Base-by-base conservation (phyloP, 2,329 filamentous ascomycete species). In the Fusarium oxysporum region DNA sequence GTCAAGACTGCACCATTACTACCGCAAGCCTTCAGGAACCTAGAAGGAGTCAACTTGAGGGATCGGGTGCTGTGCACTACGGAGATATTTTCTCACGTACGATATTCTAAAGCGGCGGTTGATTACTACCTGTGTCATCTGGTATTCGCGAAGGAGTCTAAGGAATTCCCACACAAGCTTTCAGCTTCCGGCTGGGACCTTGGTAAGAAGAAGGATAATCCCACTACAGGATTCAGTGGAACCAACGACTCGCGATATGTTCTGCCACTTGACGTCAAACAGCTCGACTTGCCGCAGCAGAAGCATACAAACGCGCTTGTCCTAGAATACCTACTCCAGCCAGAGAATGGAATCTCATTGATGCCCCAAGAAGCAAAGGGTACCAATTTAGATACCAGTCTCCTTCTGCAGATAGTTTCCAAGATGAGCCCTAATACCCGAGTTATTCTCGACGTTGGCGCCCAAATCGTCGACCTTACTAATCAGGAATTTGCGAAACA, bases 121-220 rank as follows among this genome's bases (percentile, higher is more conserved):
- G 88, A 95, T 69, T 94, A 90, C 71, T 95, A 88, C 74, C 78
- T 95, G 0, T 78, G 81, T 0, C 78, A 84, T 9, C 76, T 91
- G 1, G 86, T 92, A 0, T 93, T 93, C 69, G 85, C 90, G 0
- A 89, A 85, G 37, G 87, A 91, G 28, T 86, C 89, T 68, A 90
- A 86, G 28, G 88, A 92, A 65, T 94, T 92, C 53, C 86, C 87
- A 0, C 62, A 84, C 13, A 93, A 93, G 67, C 80, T 94, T 0
- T 90, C 88, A 0, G 85, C 89, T 0, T 93, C 91, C 0, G 91
- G 90, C 0, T 94, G 91, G 92, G 91, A 94, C 67, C 81, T 93
- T 23, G 89, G 82, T 1, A 77, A 81, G 41, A 53, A 53, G 8
- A 90, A 86, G 61, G 10, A 23, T 0, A 81, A 88, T 25, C 83